phyloP scores from a whole-genome alignment of 1,284 basidiomycete species.

The Ceratobasidium sp. region DNA sequence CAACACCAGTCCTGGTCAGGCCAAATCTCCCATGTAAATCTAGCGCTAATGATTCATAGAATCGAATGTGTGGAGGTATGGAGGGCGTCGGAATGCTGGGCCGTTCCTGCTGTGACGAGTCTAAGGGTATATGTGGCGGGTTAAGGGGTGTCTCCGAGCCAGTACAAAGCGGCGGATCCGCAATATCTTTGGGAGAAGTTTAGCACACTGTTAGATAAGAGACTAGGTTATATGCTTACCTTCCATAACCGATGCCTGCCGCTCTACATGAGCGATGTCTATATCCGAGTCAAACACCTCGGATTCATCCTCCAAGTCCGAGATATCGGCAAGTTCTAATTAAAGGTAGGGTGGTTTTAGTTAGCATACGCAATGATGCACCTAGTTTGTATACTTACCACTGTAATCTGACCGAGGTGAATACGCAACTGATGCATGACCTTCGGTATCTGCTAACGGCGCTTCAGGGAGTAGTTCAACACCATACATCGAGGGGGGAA shows the following conservation, averaged over 20 bases:
- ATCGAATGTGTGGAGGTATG: slow-evolving; percentile 23
- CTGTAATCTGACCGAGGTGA: slow-evolving; percentile 18
- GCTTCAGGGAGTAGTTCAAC: slow-evolving; percentile 19
- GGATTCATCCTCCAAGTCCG: slow-evolving; percentile 1
- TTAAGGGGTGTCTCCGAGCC: not conserved
- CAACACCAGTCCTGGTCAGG: slow-evolving; percentile 18
- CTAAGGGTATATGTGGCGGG: not conserved
- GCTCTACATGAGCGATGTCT: not conserved
- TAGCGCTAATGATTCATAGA: slow-evolving; percentile 19
- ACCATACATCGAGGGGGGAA: slow-evolving; percentile 4
- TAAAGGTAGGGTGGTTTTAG: not conserved
- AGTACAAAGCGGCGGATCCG: not conserved
- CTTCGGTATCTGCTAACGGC: not conserved
- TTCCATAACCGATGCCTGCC: not conserved
- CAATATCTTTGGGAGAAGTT: slow-evolving; percentile 10
- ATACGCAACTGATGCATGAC: not conserved
- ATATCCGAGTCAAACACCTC: not conserved
- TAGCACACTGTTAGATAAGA: not conserved
- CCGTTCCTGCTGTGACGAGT: not conserved
- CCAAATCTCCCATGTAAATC: slow-evolving; percentile 25
- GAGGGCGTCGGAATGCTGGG: not conserved
- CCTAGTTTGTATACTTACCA: slow-evolving; percentile 4
- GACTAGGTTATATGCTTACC: slow-evolving; percentile 11
- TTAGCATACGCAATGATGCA: not conserved
- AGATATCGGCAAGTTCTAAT: slow-evolving; percentile 13